These are phyloP conservation scores for Russula olivacea DNA, from an alignment of 768 basidiomycete genomes.

Conservation along the genomic window DNA sequence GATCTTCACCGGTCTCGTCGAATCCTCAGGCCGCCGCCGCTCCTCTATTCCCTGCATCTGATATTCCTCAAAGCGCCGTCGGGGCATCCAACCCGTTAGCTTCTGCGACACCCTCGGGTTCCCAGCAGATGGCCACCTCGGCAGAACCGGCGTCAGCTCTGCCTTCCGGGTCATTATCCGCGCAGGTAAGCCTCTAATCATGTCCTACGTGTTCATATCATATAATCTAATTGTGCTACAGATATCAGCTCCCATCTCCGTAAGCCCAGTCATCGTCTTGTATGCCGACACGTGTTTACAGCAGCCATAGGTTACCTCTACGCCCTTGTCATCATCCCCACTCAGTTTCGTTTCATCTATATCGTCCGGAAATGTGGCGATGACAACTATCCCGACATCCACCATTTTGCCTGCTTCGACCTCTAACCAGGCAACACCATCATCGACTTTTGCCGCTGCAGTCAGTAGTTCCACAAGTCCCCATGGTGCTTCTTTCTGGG, in stretches of 20 bases:
- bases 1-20: neutral
- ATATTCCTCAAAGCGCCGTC: neutral
- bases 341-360: neutral
- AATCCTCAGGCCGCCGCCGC: neutral
- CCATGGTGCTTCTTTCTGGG: constrained; percentile 23
- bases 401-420: neutral
- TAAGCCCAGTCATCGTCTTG: constrained; percentile 1
- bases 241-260: neutral
- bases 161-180: neutral
- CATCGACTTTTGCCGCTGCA: neutral
- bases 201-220: neutral
- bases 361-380: neutral
- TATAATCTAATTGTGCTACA: neutral
- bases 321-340: neutral
- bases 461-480: neutral
- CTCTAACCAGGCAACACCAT: neutral
- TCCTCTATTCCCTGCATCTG: neutral
- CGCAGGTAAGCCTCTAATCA: neutral
- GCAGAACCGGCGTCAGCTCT: neutral
- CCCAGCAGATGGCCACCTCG: neutral
- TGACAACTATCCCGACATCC: neutral
- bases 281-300: neutral
- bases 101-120: neutral
- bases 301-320: neutral
- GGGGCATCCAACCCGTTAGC: neutral